Percentiles rank a stretch among this genome's conserved stretches.
Conservation (phyloP, 164 flowering plant genomes). For the Dillenia suffruticosa region DNA sequence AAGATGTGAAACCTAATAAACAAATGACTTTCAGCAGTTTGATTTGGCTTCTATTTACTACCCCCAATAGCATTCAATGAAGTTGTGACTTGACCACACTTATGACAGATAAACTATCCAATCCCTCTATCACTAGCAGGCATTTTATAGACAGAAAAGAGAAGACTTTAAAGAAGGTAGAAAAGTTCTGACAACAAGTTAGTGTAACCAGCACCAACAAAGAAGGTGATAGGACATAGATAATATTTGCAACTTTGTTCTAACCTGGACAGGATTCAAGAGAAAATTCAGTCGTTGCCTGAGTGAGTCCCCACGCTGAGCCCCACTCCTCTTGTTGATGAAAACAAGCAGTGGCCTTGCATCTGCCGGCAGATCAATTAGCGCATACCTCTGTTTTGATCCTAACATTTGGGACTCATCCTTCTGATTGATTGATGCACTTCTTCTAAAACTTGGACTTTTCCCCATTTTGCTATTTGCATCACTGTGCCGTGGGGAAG, state of each 20-base stretch:
- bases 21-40: too few relatives aligned
- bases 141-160: too few relatives aligned
- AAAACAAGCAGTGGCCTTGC: constrained; percentile 90
- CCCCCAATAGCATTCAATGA: too few relatives aligned
- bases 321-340: constrained; percentile 95
- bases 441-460: constrained; percentile 37
- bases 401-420: constrained; percentile 46
- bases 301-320: constrained; percentile 84
- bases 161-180: too few relatives aligned
- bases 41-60: too few relatives aligned
- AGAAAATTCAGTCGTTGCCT: constrained; percentile 76
- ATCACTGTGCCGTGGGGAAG: constrained; percentile 25
- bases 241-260: neutral
- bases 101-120: too few relatives aligned
- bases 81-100: too few relatives aligned
- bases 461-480: constrained; percentile 35
- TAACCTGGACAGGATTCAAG: constrained; percentile 93
- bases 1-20: too few relatives aligned
- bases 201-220: too few relatives aligned
- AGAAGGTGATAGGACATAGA: too few relatives aligned
- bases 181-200: too few relatives aligned
- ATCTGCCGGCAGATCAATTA: constrained; percentile 81
- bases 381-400: constrained; percentile 60
- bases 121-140: too few relatives aligned
- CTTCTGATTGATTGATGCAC: constrained; percentile 38